phyloP scores from a whole-genome alignment of 1,284 basidiomycete species.

The Ganoderma lingzhi region DNA sequence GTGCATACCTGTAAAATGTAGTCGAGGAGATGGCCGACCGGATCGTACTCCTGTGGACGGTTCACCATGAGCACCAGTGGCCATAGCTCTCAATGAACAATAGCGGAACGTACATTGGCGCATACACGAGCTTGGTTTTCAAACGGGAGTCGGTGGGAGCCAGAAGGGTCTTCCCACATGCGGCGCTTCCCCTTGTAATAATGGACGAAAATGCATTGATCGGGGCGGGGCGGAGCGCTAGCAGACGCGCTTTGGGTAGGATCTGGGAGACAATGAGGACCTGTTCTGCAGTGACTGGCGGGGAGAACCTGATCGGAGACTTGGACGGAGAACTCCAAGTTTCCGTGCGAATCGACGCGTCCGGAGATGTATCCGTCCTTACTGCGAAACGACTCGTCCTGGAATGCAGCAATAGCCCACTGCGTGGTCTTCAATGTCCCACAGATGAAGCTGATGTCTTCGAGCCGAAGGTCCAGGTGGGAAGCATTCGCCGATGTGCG shows the following conservation, averaged over 20 bases:
- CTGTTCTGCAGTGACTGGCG: background rate
- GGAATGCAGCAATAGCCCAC: constrained; percentile 30
- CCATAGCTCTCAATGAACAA: background rate
- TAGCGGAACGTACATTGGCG: background rate
- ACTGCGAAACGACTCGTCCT: background rate
- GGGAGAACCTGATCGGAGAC: constrained; percentile 13
- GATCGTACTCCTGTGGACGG: constrained; percentile 3
- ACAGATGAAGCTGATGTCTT: constrained; percentile 29
- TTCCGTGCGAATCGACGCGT: constrained; percentile 1
- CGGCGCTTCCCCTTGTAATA: constrained; percentile 35
- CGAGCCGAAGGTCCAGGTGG: constrained; percentile 9
- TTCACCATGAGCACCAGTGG: background rate
- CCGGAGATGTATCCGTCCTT: constrained; percentile 9
- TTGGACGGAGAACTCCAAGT: constrained; percentile 9
- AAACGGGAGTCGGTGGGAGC: constrained; percentile 23
- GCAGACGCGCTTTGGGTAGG: background rate
- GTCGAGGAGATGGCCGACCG: constrained; percentile 14
- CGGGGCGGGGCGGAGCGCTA: background rate
- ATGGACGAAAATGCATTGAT: constrained; percentile 35
- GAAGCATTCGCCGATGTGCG: constrained; percentile 27
- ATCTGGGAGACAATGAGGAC: constrained; percentile 3
- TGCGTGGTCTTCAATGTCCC: constrained; percentile 28
- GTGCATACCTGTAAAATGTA: constrained; percentile 18
- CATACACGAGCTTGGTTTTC: background rate
- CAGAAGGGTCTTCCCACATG: constrained; percentile 19